Percentiles rank a stretch among this genome's conserved stretches.
Evolutionary conservation across 148 eudicot species (phyloP).

Genomic region (Beta vulgaris): DNA sequence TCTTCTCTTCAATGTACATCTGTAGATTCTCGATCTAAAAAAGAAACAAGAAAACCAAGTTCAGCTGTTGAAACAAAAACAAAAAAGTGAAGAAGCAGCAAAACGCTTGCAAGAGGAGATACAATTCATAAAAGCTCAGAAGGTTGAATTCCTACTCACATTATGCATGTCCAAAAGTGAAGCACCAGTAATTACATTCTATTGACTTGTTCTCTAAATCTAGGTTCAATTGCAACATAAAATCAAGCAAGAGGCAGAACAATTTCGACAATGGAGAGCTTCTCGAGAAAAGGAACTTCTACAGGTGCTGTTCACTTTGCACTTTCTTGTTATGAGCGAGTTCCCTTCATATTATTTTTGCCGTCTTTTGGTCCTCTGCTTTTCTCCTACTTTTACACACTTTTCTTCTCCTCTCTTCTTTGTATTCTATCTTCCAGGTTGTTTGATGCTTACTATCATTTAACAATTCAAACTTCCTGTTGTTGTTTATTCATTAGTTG

Average conservation of each 20-base stretch:
- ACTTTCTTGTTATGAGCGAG: slow-evolving; percentile 3
- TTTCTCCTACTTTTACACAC: neutral
- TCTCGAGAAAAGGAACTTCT: slow-evolving; percentile 93
- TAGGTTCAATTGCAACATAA: slow-evolving; percentile 98
- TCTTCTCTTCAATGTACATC: neutral
- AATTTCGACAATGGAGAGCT: slow-evolving; percentile 98
- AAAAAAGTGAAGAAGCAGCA: slow-evolving; percentile 98
- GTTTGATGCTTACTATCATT: neutral
- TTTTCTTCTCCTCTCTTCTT: too few species aligned
- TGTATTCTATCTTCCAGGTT: neutral
- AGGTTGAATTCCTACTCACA: slow-evolving; percentile 46
- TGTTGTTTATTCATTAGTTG: slow-evolving; percentile 1
- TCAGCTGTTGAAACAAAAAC: slow-evolving; percentile 91
- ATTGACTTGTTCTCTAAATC: slow-evolving; percentile 18
- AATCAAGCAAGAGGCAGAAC: slow-evolving; percentile 97
- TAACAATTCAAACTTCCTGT: neutral
- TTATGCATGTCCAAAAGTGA: neutral
- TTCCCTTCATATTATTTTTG: neutral
- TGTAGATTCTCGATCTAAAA: slow-evolving; percentile 88
- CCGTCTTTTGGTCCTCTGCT: neutral
- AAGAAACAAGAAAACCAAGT: slow-evolving; percentile 99
- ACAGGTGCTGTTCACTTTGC: slow-evolving; percentile 51
- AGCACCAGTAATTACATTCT: neutral
- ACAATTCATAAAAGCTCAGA: slow-evolving; percentile 90
- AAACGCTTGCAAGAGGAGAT: slow-evolving; percentile 93